Percentiles rank a stretch among this genome's conserved stretches.
phyloP scores from a whole-genome alignment of 2,329 filamentous ascomycete genomes.

The Arthrobotrys entomopaga region DNA sequence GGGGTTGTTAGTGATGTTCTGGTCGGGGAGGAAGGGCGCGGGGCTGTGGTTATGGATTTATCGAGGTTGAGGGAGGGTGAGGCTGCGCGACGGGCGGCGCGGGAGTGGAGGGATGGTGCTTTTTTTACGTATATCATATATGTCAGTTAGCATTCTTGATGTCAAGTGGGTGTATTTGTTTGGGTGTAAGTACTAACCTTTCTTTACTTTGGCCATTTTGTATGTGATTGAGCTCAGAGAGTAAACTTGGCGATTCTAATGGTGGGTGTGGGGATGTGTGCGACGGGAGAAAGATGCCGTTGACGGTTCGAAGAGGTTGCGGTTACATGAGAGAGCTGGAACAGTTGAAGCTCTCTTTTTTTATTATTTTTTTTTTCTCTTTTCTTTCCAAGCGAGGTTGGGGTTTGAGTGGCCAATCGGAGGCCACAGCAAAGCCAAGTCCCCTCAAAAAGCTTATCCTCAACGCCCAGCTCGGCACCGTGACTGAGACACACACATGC shows the following conservation, averaged over 20 bases:
- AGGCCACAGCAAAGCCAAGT: too few relatives aligned
- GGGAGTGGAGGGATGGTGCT: conserved; percentile 68
- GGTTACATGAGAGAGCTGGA: background rate
- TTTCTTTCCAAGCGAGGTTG: too few relatives aligned
- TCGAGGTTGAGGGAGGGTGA: conserved; percentile 77
- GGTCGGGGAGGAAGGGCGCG: conserved; percentile 59
- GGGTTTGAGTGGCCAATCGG: too few relatives aligned
- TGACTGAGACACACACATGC: too few relatives aligned
- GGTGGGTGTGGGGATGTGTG: background rate
- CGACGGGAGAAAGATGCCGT: background rate
- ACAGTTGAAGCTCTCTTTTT: background rate
- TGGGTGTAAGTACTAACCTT: conserved; percentile 16
- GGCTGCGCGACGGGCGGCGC: conserved; percentile 77
- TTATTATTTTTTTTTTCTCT: background rate
- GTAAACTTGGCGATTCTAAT: background rate
- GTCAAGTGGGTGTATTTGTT: conserved; percentile 4
- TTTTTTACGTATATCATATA: too few relatives aligned
- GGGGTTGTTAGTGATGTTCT: conserved; percentile 59
- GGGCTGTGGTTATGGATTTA: conserved; percentile 74
- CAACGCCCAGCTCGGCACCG: too few relatives aligned
- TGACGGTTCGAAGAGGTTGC: background rate
- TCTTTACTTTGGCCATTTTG: conserved; percentile 49
- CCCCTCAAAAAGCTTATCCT: too few relatives aligned
- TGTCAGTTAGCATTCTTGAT: too few relatives aligned
- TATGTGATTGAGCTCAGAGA: background rate